Base-by-base conservation (phyloP, 2,329 filamentous ascomycete genomes). In the Colletotrichum sp. region DNA sequence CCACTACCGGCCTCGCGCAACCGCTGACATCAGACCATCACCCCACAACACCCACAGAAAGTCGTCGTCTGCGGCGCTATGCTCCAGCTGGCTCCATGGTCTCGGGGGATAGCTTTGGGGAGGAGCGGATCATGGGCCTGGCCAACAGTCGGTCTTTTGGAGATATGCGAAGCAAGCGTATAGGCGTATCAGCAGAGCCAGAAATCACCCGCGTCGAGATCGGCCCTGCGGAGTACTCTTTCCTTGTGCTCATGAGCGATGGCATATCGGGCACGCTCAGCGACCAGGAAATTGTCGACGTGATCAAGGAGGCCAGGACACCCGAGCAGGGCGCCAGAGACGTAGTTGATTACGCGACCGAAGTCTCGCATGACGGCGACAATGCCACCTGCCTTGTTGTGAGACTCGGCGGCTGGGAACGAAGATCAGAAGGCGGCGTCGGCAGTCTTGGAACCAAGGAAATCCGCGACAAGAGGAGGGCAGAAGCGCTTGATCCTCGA, bases 71-170 rank as follows among this genome's bases (percentile, higher is more conserved):
- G 29, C 94, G 96, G 61, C 93, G 96, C 65, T 99, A 96, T 83
- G 95, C 96, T 2, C 87, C 87, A 44, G 92, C 94, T 34, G 93
- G 89, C 30, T 90, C 94, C 4, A 96, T 99, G 83, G 94, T 98
- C 22, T 97, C 96, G 29, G 86, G 85, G 0, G 97, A 99, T 86
- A 98, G 95, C 39, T 99, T 99, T 84, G 97, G 97, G 82, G 97
- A 99, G 86, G 96, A 99, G 86, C 95, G 97, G 79, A 97, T 99
- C 84, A 93, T 93, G 16, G 96, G 97, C 0, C 90, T 99, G 1
- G 97, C 97, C 79, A 99, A 99, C 86, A 98, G 95, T 36, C 94
- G 97, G 34, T 91, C 97, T 6, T 99, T 99, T 83, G 97, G 97
- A 30, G 97, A 99, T 86, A 95, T 98, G 86, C 91, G 91, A 39